Base-by-base conservation (phyloP, 257 asterid species). In the Lithospermum erythrorhizon region DNA sequence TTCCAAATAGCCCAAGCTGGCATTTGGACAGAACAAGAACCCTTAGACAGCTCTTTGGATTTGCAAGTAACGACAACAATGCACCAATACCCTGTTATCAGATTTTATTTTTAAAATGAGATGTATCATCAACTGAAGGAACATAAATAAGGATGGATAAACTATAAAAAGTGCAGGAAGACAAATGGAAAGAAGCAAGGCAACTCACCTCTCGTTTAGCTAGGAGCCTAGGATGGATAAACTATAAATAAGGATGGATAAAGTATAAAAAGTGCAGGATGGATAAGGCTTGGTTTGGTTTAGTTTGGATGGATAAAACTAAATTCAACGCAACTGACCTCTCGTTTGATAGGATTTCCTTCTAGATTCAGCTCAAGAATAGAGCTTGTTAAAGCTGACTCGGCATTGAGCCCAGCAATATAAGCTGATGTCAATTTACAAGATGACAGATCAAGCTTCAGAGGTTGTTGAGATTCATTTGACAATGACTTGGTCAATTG, bases 361-460 rank as follows among this genome's bases (percentile, higher is more conserved):
- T 84, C 85, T 63, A 93, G 85, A 76, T 93, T 86, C 78, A 93
- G 75, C 77, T 93, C 97, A 54, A 81, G 75, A 66, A 93, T 68
- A 41, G 86, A 69, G 72, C 68, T 68, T 45, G 80, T 41, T 65
- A 82, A 64, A 65, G 85, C 68, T 63, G 71, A 69, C 72, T 83
- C 95, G 61, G 67, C 64, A 70, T 76, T 78, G 70, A 83, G 80
- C 71, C 75, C 68, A 70, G 65, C 65, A 55, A 82, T 72, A 81
- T 68, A 86, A 58, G 76, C 79, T 23, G 69, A 45, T 67, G 83
- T 77, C 65, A 93, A 70, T 64, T 81, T 87, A 61, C 95, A 86
- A 55, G 59, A 73, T 57, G 96, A 93, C 57, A 93, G 72, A 76
- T 89, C 95, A 59, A 93, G 94, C 82, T 79, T 82, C 72, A 81